Conservation (phyloP, 2,329 filamentous ascomycete species). For the Alternaria longipes region DNA sequence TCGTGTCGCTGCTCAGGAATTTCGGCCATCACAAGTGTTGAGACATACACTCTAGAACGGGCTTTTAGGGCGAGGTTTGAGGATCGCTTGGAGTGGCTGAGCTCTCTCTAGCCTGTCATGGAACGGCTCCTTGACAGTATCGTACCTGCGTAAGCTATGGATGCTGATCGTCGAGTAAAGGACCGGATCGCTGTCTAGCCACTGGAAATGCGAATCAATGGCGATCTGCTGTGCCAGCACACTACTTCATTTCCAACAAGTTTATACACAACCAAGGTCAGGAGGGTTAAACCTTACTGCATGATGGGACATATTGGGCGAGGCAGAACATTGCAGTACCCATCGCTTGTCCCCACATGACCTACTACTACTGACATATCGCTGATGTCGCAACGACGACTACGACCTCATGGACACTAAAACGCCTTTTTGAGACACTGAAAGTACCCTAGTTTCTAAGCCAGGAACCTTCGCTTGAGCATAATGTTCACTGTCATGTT, state of each 20-base stretch:
- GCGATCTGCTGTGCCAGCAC: background rate
- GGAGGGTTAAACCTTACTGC: background rate
- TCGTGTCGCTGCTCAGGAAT: background rate
- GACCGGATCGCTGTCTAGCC: background rate
- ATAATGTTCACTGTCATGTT: background rate
- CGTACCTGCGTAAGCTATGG: conserved; percentile 15
- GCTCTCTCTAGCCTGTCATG: background rate
- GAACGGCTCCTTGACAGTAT: background rate
- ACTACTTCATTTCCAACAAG: conserved; percentile 1
- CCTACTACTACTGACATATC: background rate
- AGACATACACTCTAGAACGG: background rate
- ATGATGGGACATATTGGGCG: conserved; percentile 4
- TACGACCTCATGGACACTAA: background rate
- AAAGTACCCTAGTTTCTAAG: background rate
- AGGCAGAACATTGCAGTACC: background rate
- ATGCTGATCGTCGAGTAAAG: background rate
- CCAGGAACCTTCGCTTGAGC: background rate
- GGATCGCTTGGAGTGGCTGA: background rate
- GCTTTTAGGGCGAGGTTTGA: background rate
- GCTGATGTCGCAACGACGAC: background rate
- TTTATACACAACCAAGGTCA: background rate
- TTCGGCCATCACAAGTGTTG: background rate
- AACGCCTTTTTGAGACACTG: background rate
- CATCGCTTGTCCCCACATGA: background rate
- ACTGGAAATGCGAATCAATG: conserved; percentile 2